A percentile compares a stretch with the other conserved stretches of the same genome.
phyloP scores from a whole-genome alignment of 2,329 filamentous ascomycete species.

The Xylaria sp. region DNA sequence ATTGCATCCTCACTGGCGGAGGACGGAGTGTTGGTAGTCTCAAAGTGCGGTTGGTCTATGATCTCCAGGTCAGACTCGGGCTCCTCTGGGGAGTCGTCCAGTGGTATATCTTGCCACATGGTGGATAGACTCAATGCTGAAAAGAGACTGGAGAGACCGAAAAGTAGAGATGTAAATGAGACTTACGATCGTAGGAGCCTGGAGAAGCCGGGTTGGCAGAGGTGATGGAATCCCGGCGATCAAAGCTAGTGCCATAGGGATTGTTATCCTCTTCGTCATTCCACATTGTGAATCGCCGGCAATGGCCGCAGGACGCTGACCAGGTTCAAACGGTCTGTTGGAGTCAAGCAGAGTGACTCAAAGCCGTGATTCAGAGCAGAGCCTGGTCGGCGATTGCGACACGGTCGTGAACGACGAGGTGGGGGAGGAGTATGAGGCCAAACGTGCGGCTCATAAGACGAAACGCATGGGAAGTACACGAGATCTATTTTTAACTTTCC shows the following conservation, averaged over 20 bases:
- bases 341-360: slow-evolving; percentile 5
- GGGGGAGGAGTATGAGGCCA: slow-evolving; percentile 24
- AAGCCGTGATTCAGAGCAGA: slow-evolving; percentile 12
- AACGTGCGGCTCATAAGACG: slow-evolving; percentile 6
- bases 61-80: slow-evolving; percentile 42
- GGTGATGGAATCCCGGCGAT: slow-evolving; percentile 73
- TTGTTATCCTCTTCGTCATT: slow-evolving; percentile 96
- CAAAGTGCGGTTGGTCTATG: slow-evolving; percentile 50
- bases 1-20: slow-evolving; percentile 65
- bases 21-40: slow-evolving; percentile 65
- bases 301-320: slow-evolving; percentile 6
- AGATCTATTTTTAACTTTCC: not conserved
- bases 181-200: slow-evolving; percentile 52
- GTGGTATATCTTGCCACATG: slow-evolving; percentile 37
- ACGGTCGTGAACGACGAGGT: slow-evolving; percentile 18
- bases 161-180: slow-evolving; percentile 7
- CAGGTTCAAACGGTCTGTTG: slow-evolving; percentile 10
- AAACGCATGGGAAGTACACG: not conserved
- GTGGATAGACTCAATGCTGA: slow-evolving; percentile 22
- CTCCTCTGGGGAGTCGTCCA: slow-evolving; percentile 35
- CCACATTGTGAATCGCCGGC: slow-evolving; percentile 64
- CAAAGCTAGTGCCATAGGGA: slow-evolving; percentile 86
- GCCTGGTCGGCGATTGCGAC: slow-evolving; percentile 12
- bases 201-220: slow-evolving; percentile 63
- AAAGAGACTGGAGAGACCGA: not conserved